Conservation (phyloP, 805 yeast species). For the Kodamaea sagamina region DNA sequence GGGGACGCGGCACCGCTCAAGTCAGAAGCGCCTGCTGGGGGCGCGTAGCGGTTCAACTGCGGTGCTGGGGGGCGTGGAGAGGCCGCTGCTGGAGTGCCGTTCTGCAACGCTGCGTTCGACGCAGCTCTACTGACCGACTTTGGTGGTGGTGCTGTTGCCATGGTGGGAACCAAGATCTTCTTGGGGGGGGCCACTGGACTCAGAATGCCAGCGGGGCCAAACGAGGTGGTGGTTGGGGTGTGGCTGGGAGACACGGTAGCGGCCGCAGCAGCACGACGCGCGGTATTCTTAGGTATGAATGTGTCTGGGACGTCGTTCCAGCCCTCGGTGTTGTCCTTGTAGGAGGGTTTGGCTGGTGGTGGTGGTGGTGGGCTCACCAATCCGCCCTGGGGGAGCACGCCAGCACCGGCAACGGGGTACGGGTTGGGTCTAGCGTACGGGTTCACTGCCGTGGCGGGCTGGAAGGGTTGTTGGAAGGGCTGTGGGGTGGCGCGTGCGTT, state of each 20-base stretch:
- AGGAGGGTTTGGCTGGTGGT: constrained; percentile 25
- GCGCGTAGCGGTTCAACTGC: constrained; percentile 38
- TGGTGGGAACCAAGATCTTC: constrained; percentile 26
- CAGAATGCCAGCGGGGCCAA: constrained; percentile 25
- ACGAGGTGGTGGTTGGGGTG: constrained; percentile 26
- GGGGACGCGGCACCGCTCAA: constrained; percentile 16
- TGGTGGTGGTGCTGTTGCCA: constrained; percentile 28
- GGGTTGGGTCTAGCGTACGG: constrained; percentile 36
- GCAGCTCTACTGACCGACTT: constrained; percentile 28
- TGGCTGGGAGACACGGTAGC: constrained; percentile 25
- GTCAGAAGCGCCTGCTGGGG: constrained; percentile 11
- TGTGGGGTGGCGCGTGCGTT: constrained; percentile 5
- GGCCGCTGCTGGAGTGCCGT: constrained; percentile 13
- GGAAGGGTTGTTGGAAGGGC: constrained; percentile 1
- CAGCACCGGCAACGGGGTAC: constrained; percentile 17
- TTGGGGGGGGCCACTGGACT: constrained; percentile 22
- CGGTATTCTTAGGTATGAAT: constrained; percentile 41
- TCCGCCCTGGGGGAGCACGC: constrained; percentile 14
- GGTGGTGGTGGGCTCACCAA: constrained; percentile 24
- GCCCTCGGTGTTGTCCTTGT: constrained; percentile 57
- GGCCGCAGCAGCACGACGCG: constrained; percentile 50
- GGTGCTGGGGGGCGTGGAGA: constrained; percentile 25
- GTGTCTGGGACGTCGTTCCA: constrained; percentile 71
- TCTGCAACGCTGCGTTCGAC: constrained; percentile 18
- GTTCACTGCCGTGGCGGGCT: constrained; percentile 19